phyloP scores from a whole-genome alignment of 148 eudicot species.

The Chenopodium suecicum region DNA sequence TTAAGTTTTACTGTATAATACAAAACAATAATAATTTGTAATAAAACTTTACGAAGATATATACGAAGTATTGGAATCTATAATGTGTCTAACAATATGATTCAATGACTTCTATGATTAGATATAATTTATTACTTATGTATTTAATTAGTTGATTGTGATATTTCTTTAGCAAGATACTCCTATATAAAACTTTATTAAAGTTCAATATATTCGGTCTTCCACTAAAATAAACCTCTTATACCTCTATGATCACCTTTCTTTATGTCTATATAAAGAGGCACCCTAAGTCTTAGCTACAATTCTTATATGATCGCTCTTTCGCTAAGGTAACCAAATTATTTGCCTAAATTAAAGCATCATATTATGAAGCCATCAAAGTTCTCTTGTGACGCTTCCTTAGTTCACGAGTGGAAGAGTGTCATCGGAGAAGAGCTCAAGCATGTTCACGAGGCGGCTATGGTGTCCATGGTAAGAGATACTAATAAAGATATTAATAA shows the following conservation, averaged over 20 bases:
- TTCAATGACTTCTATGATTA: too few species aligned
- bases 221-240: background rate
- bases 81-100: too few species aligned
- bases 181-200: background rate
- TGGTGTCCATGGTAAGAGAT: constrained; percentile 30
- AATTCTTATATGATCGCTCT: constrained; percentile 21
- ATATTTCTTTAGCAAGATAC: constrained; percentile 7
- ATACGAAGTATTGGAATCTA: too few species aligned
- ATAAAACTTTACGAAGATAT: too few species aligned
- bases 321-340: background rate
- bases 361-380: constrained; percentile 35
- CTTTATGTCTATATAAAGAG: constrained; percentile 20
- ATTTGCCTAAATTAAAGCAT: background rate
- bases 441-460: constrained; percentile 26
- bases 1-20: too few species aligned
- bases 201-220: background rate
- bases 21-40: too few species aligned
- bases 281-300: constrained; percentile 8
- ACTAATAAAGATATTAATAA: background rate
- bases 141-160: background rate
- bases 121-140: too few species aligned
- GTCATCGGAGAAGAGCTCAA: constrained; percentile 40
- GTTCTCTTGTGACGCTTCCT: constrained; percentile 41
- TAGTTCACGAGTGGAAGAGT: constrained; percentile 51
- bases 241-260: background rate